These are phyloP conservation scores for Athelia psychrophila DNA, from an alignment of 1,284 basidiomycete species.

Conservation along the genomic window DNA sequence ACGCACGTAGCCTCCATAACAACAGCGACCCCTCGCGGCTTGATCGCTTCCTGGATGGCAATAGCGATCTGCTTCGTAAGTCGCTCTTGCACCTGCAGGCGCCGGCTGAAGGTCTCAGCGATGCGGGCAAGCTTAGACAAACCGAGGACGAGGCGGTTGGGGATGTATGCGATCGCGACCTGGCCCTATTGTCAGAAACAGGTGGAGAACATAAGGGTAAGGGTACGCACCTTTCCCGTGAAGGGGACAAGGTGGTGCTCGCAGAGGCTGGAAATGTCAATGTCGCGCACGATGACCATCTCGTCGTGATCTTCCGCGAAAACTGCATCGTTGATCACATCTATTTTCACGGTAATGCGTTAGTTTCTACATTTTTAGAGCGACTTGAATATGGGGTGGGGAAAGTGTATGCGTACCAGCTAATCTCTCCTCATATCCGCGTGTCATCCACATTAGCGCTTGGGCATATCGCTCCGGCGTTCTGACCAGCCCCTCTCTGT, in stretches of 20 bases:
- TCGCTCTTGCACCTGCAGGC: constrained; percentile 97
- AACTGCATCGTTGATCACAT: constrained; percentile 98
- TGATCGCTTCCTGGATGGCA: constrained; percentile 96
- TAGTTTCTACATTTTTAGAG: not conserved
- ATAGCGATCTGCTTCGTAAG: constrained; percentile 97
- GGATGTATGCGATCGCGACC: constrained; percentile 89
- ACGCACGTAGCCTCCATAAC: constrained; percentile 97
- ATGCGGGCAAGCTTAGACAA: constrained; percentile 98
- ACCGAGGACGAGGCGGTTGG: constrained; percentile 92
- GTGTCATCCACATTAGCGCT: constrained; percentile 99
- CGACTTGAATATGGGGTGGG: constrained; percentile 5
- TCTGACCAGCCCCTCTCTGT: constrained; percentile 85
- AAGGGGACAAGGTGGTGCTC: constrained; percentile 99
- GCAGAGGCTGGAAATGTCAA: constrained; percentile 96
- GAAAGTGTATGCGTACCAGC: constrained; percentile 51
- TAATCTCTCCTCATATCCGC: constrained; percentile 95
- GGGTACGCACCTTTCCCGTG: constrained; percentile 84
- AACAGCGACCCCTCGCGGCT: constrained; percentile 97
- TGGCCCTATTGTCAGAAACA: constrained; percentile 21
- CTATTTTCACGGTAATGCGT: constrained; percentile 34
- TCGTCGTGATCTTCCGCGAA: constrained; percentile 99
- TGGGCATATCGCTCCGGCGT: constrained; percentile 98
- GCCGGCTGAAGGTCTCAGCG: constrained; percentile 95
- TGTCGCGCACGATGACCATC: constrained; percentile 98
- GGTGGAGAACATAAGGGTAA: constrained; percentile 6